These are phyloP conservation scores for Saturnispora kantuleensis DNA, from an alignment of 805 yeast species.

Conservation along the genomic window DNA sequence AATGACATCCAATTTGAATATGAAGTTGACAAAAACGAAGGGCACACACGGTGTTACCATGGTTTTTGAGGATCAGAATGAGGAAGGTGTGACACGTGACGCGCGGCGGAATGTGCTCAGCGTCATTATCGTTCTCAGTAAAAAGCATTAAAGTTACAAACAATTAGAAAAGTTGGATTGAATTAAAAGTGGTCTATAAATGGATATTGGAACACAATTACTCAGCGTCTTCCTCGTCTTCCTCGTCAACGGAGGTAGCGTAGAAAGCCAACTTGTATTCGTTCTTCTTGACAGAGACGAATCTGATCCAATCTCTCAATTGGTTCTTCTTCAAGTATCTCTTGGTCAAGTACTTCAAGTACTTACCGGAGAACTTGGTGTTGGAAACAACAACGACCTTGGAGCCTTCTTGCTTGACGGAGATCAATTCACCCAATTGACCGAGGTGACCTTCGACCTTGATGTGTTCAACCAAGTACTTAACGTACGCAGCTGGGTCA, in stretches of 20 bases:
- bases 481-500: conserved; percentile 95
- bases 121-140: background rate
- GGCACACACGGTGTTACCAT: no score
- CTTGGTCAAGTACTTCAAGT: conserved; percentile 98
- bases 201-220: conserved; percentile 31
- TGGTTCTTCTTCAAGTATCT: conserved; percentile 99
- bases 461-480: conserved; percentile 98
- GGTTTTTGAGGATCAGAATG: no score
- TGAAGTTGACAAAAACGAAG: background rate
- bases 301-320: conserved; percentile 99
- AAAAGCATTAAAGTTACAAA: background rate
- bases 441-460: conserved; percentile 96
- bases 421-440: conserved; percentile 92
- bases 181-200: conserved; percentile 1
- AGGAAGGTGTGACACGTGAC: no score
- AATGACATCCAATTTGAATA: conserved; percentile 1
- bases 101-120: no score
- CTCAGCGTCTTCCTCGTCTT: conserved; percentile 72
- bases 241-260: conserved; percentile 93
- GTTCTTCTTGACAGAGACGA: conserved; percentile 91
- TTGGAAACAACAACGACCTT: conserved; percentile 81
- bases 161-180: conserved; percentile 9
- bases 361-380: conserved; percentile 98
- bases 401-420: conserved; percentile 79
- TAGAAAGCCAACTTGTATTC: conserved; percentile 97